Evolutionary conservation across 108 stramenopile genomes (phyloP).

Genomic region (Mediolabrus comicus): DNA sequence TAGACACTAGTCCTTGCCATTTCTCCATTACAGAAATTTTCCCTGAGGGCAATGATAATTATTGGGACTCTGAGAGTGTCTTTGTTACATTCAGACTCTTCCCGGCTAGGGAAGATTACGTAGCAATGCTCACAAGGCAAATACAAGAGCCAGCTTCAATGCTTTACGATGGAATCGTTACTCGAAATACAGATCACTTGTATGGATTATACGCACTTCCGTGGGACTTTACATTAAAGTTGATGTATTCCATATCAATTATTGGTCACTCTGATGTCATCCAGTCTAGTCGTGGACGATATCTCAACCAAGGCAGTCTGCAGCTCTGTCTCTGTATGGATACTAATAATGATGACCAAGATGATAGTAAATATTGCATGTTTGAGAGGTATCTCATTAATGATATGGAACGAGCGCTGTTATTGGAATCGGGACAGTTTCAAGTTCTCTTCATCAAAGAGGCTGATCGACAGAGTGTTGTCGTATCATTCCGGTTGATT

Average conservation of each 20-base stretch:
- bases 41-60: slow-evolving; percentile 47
- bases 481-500: slow-evolving; percentile 47
- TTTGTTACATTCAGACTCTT: slow-evolving; percentile 59
- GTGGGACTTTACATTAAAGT: slow-evolving; percentile 65
- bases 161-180: slow-evolving; percentile 59
- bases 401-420: slow-evolving; percentile 38
- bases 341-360: neutral
- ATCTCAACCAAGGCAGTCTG: slow-evolving; percentile 67
- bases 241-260: slow-evolving; percentile 59
- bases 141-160: slow-evolving; percentile 48
- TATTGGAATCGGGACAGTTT: slow-evolving; percentile 30
- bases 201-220: slow-evolving; percentile 57
- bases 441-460: slow-evolving; percentile 45
- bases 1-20: slow-evolving; percentile 56
- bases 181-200: slow-evolving; percentile 40
- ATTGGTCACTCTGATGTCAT: slow-evolving; percentile 45
- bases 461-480: slow-evolving; percentile 33
- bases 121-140: slow-evolving; percentile 55
- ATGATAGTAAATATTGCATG: slow-evolving; percentile 51
- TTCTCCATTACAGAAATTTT: slow-evolving; percentile 52
- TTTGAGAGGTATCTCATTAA: slow-evolving; percentile 53
- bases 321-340: slow-evolving; percentile 47
- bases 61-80: slow-evolving; percentile 53
- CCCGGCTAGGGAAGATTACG: slow-evolving; percentile 24
- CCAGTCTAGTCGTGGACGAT: slow-evolving; percentile 24